These are phyloP conservation scores for Leccinum ponderosum DNA, from an alignment of 1,284 basidiomycete species.

Conservation along the genomic window DNA sequence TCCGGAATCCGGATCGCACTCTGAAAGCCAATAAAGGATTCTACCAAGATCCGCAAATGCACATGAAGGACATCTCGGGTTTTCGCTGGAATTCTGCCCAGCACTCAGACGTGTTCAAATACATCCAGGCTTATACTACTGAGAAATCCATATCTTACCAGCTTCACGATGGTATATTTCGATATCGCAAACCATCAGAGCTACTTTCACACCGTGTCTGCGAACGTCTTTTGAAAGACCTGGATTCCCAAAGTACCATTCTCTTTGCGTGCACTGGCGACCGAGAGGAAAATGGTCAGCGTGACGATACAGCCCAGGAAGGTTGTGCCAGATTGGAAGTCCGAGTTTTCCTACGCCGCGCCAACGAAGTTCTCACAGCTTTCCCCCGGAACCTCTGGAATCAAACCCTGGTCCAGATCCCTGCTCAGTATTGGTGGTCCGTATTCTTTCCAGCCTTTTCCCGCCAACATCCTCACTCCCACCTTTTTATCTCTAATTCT, in stretches of 20 bases:
- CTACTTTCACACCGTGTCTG: not conserved
- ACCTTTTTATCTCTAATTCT: not conserved
- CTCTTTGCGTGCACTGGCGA: not conserved
- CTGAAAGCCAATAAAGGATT: not conserved
- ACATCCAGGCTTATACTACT: constrained; percentile 17
- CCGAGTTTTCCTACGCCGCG: not conserved
- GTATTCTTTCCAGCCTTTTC: not conserved
- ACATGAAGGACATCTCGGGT: constrained; percentile 6
- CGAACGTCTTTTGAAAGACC: not conserved
- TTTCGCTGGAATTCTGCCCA: constrained; percentile 1
- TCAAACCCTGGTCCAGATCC: constrained; percentile 4
- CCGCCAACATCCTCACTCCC: not conserved
- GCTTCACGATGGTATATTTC: constrained; percentile 8
- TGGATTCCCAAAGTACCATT: constrained; percentile 1
- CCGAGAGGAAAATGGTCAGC: not conserved
- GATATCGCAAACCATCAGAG: not conserved
- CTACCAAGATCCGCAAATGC: constrained; percentile 4
- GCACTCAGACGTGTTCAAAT: not conserved
- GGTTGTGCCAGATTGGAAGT: constrained; percentile 9
- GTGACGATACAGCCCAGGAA: not conserved
- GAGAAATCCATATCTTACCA: constrained; percentile 18
- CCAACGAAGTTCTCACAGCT: accelerated
- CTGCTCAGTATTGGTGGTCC: constrained; percentile 3
- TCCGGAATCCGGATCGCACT: not conserved
- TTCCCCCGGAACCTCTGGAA: not conserved